phyloP scores from a whole-genome alignment of 495 filamentous ascomycete species.

The Penicillium cosmopolitanum region DNA sequence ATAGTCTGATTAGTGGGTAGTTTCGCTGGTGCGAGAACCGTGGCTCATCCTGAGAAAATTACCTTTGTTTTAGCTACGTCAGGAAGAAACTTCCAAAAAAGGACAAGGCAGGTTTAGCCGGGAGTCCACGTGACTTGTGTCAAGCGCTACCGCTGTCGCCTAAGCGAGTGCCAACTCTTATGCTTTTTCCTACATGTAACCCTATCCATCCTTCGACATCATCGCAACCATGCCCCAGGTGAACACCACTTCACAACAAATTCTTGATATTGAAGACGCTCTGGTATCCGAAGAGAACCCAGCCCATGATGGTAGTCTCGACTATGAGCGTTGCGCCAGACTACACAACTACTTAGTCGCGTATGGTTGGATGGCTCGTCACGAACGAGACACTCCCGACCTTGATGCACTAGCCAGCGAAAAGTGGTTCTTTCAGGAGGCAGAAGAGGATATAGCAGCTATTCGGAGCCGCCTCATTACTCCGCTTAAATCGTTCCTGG shows the following conservation, averaged over 20 bases:
- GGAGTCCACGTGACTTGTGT: no score
- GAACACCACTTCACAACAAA: slow-evolving; percentile 17
- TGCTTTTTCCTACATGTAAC: neutral
- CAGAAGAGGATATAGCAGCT: slow-evolving; percentile 11
- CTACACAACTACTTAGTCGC: slow-evolving; percentile 46
- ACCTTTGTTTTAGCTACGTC: no score
- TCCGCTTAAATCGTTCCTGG: slow-evolving; percentile 33
- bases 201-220: neutral
- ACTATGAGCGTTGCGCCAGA: slow-evolving; percentile 43
- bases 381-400: slow-evolving; percentile 15
- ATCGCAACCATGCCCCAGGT: slow-evolving; percentile 13
- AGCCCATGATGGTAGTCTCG: slow-evolving; percentile 31
- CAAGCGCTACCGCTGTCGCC: no score
- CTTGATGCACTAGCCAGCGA: slow-evolving; percentile 21
- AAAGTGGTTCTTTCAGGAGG: neutral
- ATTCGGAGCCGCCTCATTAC: slow-evolving; percentile 26
- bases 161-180: no score
- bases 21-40: no score
- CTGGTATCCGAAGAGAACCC: slow-evolving; percentile 35
- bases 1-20: no score
- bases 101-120: no score
- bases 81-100: no score
- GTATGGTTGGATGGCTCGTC: slow-evolving; percentile 36
- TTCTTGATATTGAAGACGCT: slow-evolving; percentile 28
- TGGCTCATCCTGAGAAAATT: no score